Base-by-base conservation (phyloP, 805 yeast genomes). In the Starmera caribaea region DNA sequence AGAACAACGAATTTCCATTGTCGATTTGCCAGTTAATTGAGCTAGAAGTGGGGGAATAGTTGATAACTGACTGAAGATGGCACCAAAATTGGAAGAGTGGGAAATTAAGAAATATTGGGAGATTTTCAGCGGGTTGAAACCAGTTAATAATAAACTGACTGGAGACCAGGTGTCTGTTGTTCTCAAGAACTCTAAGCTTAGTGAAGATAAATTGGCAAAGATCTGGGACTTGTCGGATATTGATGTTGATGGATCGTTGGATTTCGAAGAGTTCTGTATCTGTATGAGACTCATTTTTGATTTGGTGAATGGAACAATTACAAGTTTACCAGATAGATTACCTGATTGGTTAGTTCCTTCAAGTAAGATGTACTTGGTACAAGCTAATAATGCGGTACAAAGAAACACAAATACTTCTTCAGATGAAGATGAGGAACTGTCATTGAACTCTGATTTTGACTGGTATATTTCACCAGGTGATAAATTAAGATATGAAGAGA, bases 101-200 rank as follows among this genome's bases (percentile, higher is more conserved):
- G 98, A 92, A 63, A 88, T 89, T 52, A 83, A 88, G 55, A 90
- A 90, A 65, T 92, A 88, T 69, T 92, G 98, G 98, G 95, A 92
- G 62, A 89, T 92, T 36, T 92, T 92, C 68, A 78, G 81, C 47
- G 95, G 96, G 12, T 74, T 92, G 52, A 75, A 76, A 46, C 98
- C 99, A 0, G 76, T 64, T 30, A 74, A 77, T 40, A 88, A 86
- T 55, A 79, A 82, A 55, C 71, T 92, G 29, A 71, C 81, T 16
- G 96, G 96, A 37, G 92, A 83, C 42, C 80, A 82, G 57, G 94
- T 89, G 16, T 73, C 83, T 27, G 79, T 87, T 3, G 92, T 92
- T 37, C 74, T 92, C 52, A 87, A 85, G 61, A 92, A 92, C 63
- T 87, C 96, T 35, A 81, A 85, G 53, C 73, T 92, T 42, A 73